These are phyloP conservation scores for Lepidium africanum DNA, from an alignment of 345 rosid species.

Conservation along the genomic window DNA sequence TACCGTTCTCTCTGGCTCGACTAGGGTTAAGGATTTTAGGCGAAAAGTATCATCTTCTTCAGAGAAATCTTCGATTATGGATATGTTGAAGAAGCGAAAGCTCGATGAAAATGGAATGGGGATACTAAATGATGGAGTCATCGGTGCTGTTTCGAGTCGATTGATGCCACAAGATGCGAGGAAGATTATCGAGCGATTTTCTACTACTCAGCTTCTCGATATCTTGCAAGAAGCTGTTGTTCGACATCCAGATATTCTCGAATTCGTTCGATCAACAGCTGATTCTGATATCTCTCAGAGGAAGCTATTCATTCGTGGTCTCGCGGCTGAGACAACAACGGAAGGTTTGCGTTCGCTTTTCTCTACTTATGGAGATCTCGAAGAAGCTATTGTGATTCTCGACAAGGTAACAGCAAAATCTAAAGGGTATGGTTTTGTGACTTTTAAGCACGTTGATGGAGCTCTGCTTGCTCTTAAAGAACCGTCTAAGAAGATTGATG, in stretches of 20 bases:
- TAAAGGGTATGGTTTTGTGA: slow-evolving; percentile 79
- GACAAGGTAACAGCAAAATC: slow-evolving; percentile 70
- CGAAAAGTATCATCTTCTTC: background rate
- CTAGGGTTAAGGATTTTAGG: slow-evolving; percentile 42
- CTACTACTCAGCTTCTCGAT: slow-evolving; percentile 60
- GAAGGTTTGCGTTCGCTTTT: slow-evolving; percentile 57
- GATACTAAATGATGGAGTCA: slow-evolving; percentile 2
- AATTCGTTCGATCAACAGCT: slow-evolving; percentile 45
- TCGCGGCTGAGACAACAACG: slow-evolving; percentile 80
- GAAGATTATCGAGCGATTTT: slow-evolving; percentile 52
- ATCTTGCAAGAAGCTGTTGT: slow-evolving; percentile 45
- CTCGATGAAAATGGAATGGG: slow-evolving; percentile 49
- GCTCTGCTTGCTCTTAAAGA: slow-evolving; percentile 64
- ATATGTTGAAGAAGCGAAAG: slow-evolving; percentile 54
- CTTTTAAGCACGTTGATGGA: slow-evolving; percentile 60
- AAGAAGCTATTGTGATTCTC: slow-evolving; percentile 65
- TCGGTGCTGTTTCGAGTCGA: slow-evolving; percentile 14
- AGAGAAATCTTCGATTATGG: slow-evolving; percentile 25
- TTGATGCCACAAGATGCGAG: slow-evolving; percentile 46
- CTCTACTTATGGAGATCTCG: slow-evolving; percentile 63
- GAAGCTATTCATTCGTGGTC: slow-evolving; percentile 79
- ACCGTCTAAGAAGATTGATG: slow-evolving; percentile 80
- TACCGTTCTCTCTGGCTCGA: background rate
- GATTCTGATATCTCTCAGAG: slow-evolving; percentile 66
- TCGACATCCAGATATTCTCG: slow-evolving; percentile 48